Evolutionary conservation across 441 rosid species (phyloP), one percentile per base, ranked within the genome.

Genomic region (Aleurites moluccanus): DNA sequence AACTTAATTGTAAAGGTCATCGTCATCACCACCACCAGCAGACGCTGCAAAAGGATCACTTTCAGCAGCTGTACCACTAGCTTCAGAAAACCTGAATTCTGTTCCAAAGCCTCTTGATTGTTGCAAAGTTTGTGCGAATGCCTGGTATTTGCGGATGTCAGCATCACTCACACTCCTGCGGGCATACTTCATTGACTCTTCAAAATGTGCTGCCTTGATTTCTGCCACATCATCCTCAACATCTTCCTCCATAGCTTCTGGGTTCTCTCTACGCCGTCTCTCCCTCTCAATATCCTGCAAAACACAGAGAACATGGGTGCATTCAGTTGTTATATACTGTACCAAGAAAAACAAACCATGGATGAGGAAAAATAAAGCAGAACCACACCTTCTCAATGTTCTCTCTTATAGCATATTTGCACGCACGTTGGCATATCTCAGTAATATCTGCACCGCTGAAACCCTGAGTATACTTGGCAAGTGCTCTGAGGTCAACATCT

Each of bases 201-300:
- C 94, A 25, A 90, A 90, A 73, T 87, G 92, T 74, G 89, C 85
- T 69, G 90, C 89, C 82, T 85, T 90, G 49, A 90, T 88, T 85
- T 88, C 91, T 0, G 94, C 73, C 50, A 88, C 83, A 38, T 88
- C 92, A 23, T 89, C 94, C 64, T 88, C 94, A 8, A 77, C 78
- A 23, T 89, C 90, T 84, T 90, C 94, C 64, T 88, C 94, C 94
- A 90, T 90, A 1, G 92, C 92, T 78, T 90, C 92, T 18, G 94
- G 92, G 75, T 84, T 79, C 44, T 88, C 90, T 11, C 74, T 73
- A 57, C 81, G 84, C 73, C 85, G 85, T 77, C 81, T 87, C 78
- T 85, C 94, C 84, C 77, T 86, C 88, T 90, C 94, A 21, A 90
- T 90, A 68, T 90, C 94, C 94, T 88, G 79, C 60, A 74, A 27